Evolutionary conservation across 345 rosid species (phyloP), one percentile per base, ranked within the genome.

Genomic region (Acer saccharum): DNA sequence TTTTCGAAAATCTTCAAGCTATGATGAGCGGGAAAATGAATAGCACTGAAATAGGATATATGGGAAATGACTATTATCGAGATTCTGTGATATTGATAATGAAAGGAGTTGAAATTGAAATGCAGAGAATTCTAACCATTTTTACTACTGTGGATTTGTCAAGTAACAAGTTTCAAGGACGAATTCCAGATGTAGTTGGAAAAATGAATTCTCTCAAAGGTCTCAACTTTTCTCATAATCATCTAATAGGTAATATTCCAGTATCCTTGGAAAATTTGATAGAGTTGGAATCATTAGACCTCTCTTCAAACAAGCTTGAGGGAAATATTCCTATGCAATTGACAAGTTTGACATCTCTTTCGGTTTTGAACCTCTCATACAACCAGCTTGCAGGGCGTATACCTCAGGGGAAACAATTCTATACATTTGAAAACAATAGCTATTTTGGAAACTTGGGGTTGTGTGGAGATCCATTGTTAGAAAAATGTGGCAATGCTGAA

Each of bases 171-270:
- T 80, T 80, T 46, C 29, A 60, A 71, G 80, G 77, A 14, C 20
- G 2, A 17, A 72, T 81, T 73, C 74, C 80, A 27, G 32, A 61
- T 7, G n/a, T 6, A 25, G 18, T 77, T 54, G 84, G 81, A 7
- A 64, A 69, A 14, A 23, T 75, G 25, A 12, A 18, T 7, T 35
- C 21, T 4, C 78, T 75, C 9, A 48, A 44, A 32, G 17, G 16
- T 7, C 46, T 71, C 18, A 71, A 71, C 25, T 18, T 71, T 54
- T 71, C 74, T n/a, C 25, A 14, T 11, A 43, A 73, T 39, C 2
- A 20, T 18, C 20, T 73, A 17, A 39, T 6, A 35, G 68, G 68
- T 35, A 10, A 18, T 3, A 73, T 73, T 23, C 76, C 76, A 39
- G 2, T 29, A 20, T 35, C 35, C 5, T 11, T 73, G 1, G 55